Conservation (phyloP, 2,329 filamentous ascomycete genomes). For the Cordyceps cicadae region DNA sequence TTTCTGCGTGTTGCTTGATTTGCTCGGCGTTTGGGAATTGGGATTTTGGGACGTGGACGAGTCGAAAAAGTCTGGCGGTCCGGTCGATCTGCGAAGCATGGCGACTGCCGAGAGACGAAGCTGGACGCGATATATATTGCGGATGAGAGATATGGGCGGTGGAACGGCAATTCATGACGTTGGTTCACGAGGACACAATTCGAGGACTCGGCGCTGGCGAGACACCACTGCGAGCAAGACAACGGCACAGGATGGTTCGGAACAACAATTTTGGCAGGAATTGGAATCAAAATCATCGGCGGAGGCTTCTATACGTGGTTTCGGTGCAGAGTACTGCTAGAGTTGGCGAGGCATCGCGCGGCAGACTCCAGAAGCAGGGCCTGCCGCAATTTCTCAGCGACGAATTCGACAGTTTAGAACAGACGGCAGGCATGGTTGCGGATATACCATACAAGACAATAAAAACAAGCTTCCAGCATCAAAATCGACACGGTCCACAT, state of each 20-base stretch:
- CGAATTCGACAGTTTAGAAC: too few relatives aligned
- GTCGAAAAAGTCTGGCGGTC: background rate
- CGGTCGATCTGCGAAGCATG: background rate
- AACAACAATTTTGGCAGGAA: too few relatives aligned
- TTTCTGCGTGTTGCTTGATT: background rate
- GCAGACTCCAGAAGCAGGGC: too few relatives aligned
- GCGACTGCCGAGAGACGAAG: background rate
- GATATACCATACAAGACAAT: background rate
- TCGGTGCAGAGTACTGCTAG: too few relatives aligned
- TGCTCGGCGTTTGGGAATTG: constrained; percentile 5
- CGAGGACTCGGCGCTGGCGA: too few relatives aligned
- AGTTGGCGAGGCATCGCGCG: too few relatives aligned
- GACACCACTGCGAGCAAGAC: too few relatives aligned
- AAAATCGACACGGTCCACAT: background rate
- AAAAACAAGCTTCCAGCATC: background rate
- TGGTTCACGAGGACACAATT: background rate
- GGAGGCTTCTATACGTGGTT: too few relatives aligned
- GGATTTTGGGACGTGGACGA: background rate
- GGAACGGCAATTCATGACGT: background rate
- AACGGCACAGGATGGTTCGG: too few relatives aligned
- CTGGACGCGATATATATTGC: background rate
- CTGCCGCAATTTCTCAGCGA: too few relatives aligned
- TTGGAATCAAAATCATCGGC: too few relatives aligned
- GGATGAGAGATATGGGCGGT: background rate
- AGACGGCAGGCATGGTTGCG: background rate